phyloP scores from a whole-genome alignment of 129 eudicot genomes.

The Saussurea involucrata region DNA sequence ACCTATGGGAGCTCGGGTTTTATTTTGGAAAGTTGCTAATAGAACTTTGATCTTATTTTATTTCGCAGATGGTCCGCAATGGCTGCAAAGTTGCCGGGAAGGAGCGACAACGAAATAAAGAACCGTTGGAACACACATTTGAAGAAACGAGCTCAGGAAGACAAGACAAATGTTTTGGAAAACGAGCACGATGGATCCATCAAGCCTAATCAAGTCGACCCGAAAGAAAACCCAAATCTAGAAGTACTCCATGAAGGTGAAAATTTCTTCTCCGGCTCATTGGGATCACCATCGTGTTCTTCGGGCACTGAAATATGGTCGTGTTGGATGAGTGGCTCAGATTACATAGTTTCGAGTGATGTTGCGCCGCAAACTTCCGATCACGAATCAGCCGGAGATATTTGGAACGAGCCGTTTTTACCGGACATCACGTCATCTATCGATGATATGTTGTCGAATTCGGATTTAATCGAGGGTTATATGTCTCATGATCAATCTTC shows the following conservation, averaged over 20 bases:
- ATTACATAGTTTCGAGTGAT: neutral
- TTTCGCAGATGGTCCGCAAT: slow-evolving; percentile 25
- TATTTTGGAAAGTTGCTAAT: neutral
- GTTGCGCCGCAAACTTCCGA: neutral
- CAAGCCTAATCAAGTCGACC: neutral
- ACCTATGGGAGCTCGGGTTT: neutral
- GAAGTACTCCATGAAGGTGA: neutral
- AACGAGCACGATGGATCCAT: neutral
- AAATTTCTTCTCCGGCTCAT: neutral
- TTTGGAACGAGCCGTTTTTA: slow-evolving; percentile 19
- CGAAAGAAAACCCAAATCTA: neutral
- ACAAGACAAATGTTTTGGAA: neutral
- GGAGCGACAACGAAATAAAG: slow-evolving; percentile 32
- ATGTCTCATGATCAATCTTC: neutral
- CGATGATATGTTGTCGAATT: neutral
- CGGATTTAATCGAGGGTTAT: neutral
- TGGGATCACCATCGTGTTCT: slow-evolving; percentile 1
- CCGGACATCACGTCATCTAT: slow-evolving; percentile 9
- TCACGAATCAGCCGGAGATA: neutral
- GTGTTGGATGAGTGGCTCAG: slow-evolving; percentile 4
- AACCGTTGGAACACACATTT: slow-evolving; percentile 29
- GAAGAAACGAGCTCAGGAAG: slow-evolving; percentile 8
- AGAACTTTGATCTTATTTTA: neutral
- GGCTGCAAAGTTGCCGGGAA: slow-evolving; percentile 23
- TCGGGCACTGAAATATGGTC: neutral